Evolutionary conservation across 2,329 filamentous ascomycete genomes (phyloP).

Genomic region (Pseudogymnoascus sp.): DNA sequence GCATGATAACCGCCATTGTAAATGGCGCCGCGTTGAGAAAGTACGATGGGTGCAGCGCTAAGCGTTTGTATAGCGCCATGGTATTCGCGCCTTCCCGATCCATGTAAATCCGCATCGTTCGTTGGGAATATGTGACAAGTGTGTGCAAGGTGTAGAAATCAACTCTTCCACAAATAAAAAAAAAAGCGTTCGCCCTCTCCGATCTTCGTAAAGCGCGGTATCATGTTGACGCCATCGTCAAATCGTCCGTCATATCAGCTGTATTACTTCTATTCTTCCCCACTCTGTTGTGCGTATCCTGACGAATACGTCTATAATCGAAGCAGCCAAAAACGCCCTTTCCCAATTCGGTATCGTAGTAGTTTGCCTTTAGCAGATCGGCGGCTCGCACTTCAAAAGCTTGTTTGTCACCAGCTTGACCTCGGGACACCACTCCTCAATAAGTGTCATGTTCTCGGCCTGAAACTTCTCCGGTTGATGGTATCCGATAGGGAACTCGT

Average conservation of each 20-base stretch:
- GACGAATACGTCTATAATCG: not conserved
- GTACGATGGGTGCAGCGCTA: not conserved
- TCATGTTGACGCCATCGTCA: conserved; percentile 4
- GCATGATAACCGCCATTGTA: not conserved
- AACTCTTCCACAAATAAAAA: not conserved
- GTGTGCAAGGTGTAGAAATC: not conserved
- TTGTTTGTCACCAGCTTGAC: conserved; percentile 2
- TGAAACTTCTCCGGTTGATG: conserved; percentile 16
- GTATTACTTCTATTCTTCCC: not conserved
- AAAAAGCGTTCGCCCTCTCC: not conserved
- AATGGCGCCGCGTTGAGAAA: not conserved
- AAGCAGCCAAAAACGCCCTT: not conserved
- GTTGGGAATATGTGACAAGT: not conserved
- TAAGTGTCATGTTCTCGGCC: conserved; percentile 19
- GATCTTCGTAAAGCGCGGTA: not conserved
- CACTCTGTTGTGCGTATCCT: not conserved
- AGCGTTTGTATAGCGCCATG: not conserved
- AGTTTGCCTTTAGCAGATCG: conserved; percentile 1
- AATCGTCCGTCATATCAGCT: not conserved
- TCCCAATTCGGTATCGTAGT: not conserved
- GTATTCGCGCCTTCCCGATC: not conserved
- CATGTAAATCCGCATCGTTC: not conserved
- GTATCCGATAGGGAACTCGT: conserved; percentile 13
- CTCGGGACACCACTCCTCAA: conserved; percentile 27
- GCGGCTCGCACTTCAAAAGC: conserved; percentile 5